These are phyloP conservation scores for Blepharisma stoltei DNA, from an alignment of 73 alveolate genomes.

Conservation along the genomic window DNA sequence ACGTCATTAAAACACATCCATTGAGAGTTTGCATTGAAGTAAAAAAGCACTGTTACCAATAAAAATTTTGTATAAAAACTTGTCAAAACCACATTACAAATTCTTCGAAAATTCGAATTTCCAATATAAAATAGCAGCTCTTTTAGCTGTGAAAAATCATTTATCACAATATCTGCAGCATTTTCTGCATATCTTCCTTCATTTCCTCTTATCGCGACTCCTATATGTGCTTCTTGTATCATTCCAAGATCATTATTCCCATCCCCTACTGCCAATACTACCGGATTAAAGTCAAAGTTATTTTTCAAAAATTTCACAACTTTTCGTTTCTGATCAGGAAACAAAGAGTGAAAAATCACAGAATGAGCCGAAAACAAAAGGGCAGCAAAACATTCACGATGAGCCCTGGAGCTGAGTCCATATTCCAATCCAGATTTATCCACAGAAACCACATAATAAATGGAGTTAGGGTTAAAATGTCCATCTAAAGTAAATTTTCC, in stretches of 20 bases:
- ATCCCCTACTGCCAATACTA: slow-evolving; percentile 8
- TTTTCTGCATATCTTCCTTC: slow-evolving; percentile 8
- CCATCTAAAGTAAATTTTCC: neutral
- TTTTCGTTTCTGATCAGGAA: slow-evolving; percentile 20
- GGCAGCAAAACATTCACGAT: neutral
- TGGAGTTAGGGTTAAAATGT: neutral
- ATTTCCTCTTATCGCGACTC: slow-evolving; percentile 19
- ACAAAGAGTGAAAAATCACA: slow-evolving; percentile 8
- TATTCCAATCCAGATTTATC: slow-evolving; percentile 18
- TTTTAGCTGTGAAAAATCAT: slow-evolving; percentile 3
- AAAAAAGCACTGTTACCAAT: too few relatives aligned
- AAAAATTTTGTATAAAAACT: neutral
- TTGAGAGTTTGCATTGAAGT: too few relatives aligned
- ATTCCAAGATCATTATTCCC: slow-evolving; percentile 27
- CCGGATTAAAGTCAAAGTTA: slow-evolving; percentile 4
- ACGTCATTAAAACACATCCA: too few relatives aligned
- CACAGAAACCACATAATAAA: neutral
- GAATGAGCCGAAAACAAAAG: slow-evolving; percentile 1
- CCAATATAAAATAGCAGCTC: neutral
- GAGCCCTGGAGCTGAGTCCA: neutral
- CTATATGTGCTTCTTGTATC: slow-evolving; percentile 21
- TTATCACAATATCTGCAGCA: neutral
- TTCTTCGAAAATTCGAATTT: neutral
- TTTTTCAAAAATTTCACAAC: slow-evolving; percentile 13
- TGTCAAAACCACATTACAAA: neutral